These are phyloP conservation scores for Aspergillus ochraceus DNA, from an alignment of 2,329 filamentous ascomycete genomes.

Conservation along the genomic window DNA sequence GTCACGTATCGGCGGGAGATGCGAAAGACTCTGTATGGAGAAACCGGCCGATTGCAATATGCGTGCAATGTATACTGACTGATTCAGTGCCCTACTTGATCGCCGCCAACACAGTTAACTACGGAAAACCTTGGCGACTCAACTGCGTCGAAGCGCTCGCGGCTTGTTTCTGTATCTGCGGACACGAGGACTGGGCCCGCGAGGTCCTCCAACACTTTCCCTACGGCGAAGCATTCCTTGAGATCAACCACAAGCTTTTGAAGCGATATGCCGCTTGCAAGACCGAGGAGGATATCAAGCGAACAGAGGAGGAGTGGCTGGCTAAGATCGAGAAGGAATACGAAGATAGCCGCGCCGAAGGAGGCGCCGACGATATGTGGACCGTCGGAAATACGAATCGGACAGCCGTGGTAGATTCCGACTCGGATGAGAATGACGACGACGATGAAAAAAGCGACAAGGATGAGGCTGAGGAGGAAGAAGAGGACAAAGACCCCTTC, in stretches of 20 bases:
- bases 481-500: constrained; percentile 64
- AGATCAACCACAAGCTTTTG: constrained; percentile 82
- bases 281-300: constrained; percentile 79
- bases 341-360: constrained; percentile 68
- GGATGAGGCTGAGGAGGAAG: constrained; percentile 47
- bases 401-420: constrained; percentile 44
- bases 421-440: constrained; percentile 55
- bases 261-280: constrained; percentile 82
- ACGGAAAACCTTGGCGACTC: constrained; percentile 89
- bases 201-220: constrained; percentile 80
- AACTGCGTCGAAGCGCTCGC: constrained; percentile 96
- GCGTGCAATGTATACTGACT: not conserved
- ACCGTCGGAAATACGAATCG: constrained; percentile 86
- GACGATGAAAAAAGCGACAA: constrained; percentile 44
- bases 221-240: constrained; percentile 83
- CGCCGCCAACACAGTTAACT: constrained; percentile 95
- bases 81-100: constrained; percentile 79
- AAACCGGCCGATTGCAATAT: too few species aligned
- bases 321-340: constrained; percentile 88
- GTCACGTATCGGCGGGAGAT: constrained; percentile 86
- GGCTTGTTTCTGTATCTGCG: constrained; percentile 90
- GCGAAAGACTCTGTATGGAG: constrained; percentile 68
- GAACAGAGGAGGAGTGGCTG: constrained; percentile 83
- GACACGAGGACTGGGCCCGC: constrained; percentile 86
- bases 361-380: constrained; percentile 71